phyloP scores from a whole-genome alignment of 2,329 filamentous ascomycete genomes.

The Ascochyta rabiei region DNA sequence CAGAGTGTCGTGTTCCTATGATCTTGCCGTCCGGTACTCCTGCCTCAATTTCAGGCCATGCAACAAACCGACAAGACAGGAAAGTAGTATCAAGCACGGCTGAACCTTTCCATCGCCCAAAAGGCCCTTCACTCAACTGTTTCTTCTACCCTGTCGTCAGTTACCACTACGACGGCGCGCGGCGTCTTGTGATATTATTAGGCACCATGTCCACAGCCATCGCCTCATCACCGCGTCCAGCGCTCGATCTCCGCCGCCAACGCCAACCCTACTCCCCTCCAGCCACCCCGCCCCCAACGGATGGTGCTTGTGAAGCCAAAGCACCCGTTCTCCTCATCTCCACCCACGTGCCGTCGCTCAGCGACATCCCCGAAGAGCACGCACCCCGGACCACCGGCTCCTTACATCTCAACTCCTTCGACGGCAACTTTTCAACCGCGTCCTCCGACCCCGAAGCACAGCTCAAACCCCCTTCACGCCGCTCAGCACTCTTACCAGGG shows the following conservation, averaged over 20 bases:
- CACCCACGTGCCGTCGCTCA: neutral
- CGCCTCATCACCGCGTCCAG: neutral
- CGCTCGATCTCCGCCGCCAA: slow-evolving; percentile 1
- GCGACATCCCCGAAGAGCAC: slow-evolving; percentile 5
- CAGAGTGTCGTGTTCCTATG: too few species aligned
- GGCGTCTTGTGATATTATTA: neutral
- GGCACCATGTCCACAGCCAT: neutral
- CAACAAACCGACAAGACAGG: neutral
- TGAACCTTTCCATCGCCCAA: neutral
- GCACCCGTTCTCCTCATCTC: neutral
- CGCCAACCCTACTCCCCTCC: neutral
- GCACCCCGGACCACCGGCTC: neutral
- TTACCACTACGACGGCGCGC: neutral
- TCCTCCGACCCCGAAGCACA: neutral
- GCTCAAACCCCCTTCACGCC: neutral
- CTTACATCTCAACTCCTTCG: neutral
- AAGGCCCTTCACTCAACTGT: too few species aligned
- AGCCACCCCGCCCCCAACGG: neutral
- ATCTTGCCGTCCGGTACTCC: neutral
- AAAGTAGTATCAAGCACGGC: neutral
- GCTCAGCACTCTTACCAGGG: slow-evolving; percentile 7
- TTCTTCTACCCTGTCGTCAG: neutral
- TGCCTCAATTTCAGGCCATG: neutral
- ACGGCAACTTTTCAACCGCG: neutral
- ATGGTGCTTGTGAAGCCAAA: neutral